Percentiles rank a stretch among this genome's conserved stretches.
Conservation (phyloP, 441 rosid species). For the Eutrema salsugineum region DNA sequence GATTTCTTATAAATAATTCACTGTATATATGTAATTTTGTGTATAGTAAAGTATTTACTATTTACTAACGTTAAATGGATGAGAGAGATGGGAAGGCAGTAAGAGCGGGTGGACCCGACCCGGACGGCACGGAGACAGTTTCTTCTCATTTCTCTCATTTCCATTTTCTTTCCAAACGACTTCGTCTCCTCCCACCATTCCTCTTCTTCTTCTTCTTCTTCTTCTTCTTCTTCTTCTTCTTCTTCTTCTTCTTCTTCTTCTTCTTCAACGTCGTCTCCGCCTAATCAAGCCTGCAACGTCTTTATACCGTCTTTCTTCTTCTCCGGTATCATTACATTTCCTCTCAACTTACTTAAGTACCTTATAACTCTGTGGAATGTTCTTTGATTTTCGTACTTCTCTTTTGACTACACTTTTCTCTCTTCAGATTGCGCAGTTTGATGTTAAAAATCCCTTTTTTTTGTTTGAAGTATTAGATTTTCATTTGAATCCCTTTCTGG, state of each 20-base stretch:
- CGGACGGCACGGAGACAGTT: constrained; percentile 34
- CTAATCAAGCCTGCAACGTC: background rate
- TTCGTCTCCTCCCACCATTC: constrained; percentile 24
- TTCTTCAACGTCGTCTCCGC: constrained; percentile 6
- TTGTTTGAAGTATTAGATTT: background rate
- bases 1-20: background rate
- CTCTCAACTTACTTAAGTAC: background rate
- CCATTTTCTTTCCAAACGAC: constrained; percentile 2
- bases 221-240: background rate
- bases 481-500: background rate
- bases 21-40: background rate
- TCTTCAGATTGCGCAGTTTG: background rate
- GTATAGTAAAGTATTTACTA: no score
- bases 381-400: background rate
- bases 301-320: background rate
- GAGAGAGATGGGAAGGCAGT: constrained; percentile 12
- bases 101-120: constrained; percentile 23
- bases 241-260: constrained; percentile 6
- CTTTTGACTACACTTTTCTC: background rate
- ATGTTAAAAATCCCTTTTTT: background rate
- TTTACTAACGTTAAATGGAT: background rate
- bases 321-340: constrained; percentile 13
- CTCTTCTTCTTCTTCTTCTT: background rate
- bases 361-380: background rate
- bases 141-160: background rate